These are phyloP conservation scores for Copromyces sp. DNA, from an alignment of 495 filamentous ascomycete genomes.

Conservation along the genomic window DNA sequence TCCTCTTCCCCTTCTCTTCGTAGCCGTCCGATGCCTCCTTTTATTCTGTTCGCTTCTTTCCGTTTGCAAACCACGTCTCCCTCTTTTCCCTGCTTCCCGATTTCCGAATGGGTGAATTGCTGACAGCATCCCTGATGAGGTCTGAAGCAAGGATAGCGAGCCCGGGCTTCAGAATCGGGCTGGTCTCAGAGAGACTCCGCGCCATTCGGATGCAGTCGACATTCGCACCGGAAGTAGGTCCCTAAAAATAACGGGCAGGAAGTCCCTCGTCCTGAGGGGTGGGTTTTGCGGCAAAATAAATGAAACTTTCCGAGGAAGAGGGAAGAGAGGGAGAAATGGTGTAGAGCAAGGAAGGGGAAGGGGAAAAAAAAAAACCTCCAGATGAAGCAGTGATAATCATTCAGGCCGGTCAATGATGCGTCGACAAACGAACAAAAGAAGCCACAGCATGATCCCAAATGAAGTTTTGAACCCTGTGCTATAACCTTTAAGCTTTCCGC, in stretches of 20 bases:
- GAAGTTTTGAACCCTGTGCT: background rate
- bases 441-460: background rate
- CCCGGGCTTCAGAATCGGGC: background rate
- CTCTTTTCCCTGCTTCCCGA: background rate
- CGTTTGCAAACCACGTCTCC: background rate
- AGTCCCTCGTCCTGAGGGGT: background rate
- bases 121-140: background rate
- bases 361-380: background rate
- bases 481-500: slow-evolving; percentile 1
- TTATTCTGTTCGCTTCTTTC: background rate
- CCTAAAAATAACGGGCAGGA: background rate
- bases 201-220: background rate
- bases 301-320: background rate
- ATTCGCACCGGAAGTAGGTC: background rate
- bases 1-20: background rate
- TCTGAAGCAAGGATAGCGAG: background rate
- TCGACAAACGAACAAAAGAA: slow-evolving; percentile 1
- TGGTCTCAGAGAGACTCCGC: background rate
- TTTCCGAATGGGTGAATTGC: background rate
- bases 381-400: slow-evolving; percentile 9
- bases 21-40: background rate
- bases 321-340: background rate
- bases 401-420: slow-evolving; percentile 8
- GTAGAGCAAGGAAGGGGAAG: background rate
- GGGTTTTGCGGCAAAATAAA: background rate